Percentiles rank a stretch among this genome's conserved stretches.
These are phyloP conservation scores for Solanum phureja DNA, from an alignment of 257 asterid species.

Conservation along the genomic window DNA sequence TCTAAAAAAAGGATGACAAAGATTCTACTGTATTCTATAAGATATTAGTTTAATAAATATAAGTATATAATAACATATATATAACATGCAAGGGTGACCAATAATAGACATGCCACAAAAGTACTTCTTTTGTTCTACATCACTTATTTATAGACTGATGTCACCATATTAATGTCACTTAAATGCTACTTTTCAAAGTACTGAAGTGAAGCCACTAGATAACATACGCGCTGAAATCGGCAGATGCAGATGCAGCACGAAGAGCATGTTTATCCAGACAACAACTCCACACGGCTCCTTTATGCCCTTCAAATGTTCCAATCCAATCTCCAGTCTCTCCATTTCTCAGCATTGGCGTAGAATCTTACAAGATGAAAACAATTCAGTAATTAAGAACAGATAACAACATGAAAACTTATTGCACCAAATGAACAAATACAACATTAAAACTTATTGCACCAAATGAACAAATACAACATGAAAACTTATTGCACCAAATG, in stretches of 20 bases:
- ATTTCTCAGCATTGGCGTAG: slow-evolving; percentile 91
- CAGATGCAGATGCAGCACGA: slow-evolving; percentile 95
- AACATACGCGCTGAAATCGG: slow-evolving; percentile 95
- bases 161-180: background rate
- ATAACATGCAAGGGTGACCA: background rate
- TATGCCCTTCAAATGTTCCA: slow-evolving; percentile 97
- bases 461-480: too few species aligned
- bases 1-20: background rate
- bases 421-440: background rate
- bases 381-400: background rate
- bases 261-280: slow-evolving; percentile 82
- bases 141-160: background rate
- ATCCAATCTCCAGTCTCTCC: slow-evolving; percentile 99
- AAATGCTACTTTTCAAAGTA: background rate
- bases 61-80: background rate
- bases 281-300: slow-evolving; percentile 98
- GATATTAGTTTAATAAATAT: background rate
- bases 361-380: slow-evolving; percentile 34
- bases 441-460: background rate
- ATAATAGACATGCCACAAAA: background rate
- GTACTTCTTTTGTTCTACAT: background rate
- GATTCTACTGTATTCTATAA: background rate
- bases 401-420: background rate
- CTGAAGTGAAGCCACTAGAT: background rate
- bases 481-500: background rate